Base-by-base conservation (phyloP, 1,139 yeast species). In the Suhomyces maxii region DNA sequence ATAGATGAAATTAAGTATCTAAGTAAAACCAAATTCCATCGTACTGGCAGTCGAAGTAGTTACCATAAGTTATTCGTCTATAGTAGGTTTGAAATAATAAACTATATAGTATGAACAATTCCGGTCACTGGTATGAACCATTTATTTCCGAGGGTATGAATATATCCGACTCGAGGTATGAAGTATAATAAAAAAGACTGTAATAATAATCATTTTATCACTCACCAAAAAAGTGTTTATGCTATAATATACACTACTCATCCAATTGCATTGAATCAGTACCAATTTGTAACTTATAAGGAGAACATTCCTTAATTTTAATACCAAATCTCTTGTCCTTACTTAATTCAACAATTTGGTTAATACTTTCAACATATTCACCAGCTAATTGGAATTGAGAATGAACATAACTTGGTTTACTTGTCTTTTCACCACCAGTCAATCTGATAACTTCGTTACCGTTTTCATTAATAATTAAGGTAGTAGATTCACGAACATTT, bases 331-430 rank as follows among this genome's bases (percentile, higher is more conserved):
- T 76, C 57, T 74, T 71, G 58, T 85, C 91, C 64, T 82, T 80
- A 35, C 80, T 69, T 58, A 85, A 68, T 52, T 79, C 76, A 45
- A 79, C 76, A 60, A 86, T 72, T 51, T 81, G 79, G 52, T 73
- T 66, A 39, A 83, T 75, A 45, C 80, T 77, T 47, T 74, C 79
- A 28, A 74, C 69, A 46, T 74, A 68, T 9, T 67, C 64, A 41
- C 77, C 78, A 41, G 73, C 63, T 49, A 86, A 66, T 62, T 80
- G 80, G 67, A 69, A 82, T 42, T 79, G 72, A 30, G 97, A 89
- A 63, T 90, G 97, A 42, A 88, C 86, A 90, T 95, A 91, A 54
- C 90, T 83, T 53, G 97, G 90, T 46, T 80, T 77, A 48, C 82
- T 73, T 18, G 84, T 76, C 56, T 79, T 76, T 39, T 72, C 65